Conservation (phyloP, 768 basidiomycete genomes). For the Auriscalpium orientale region DNA sequence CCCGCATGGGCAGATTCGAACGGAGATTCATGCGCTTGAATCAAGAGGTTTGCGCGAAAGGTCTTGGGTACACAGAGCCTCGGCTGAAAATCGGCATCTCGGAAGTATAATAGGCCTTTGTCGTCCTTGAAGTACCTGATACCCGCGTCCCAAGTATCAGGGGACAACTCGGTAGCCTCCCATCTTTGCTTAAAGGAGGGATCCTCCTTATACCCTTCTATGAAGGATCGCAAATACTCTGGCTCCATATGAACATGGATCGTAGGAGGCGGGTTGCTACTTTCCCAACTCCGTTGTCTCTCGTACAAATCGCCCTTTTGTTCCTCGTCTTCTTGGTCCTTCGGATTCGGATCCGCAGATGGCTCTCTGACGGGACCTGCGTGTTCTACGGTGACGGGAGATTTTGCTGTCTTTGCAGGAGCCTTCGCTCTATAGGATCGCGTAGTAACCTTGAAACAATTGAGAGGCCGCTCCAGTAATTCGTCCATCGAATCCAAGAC, state of each 20-base stretch:
- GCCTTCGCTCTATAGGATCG: too few species aligned
- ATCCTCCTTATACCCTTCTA: not conserved
- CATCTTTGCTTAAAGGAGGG: not conserved
- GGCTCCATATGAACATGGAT: not conserved
- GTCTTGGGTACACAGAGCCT: slow-evolving; percentile 10
- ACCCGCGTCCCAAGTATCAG: not conserved
- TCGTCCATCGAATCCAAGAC: too few species aligned
- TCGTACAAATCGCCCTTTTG: too few species aligned
- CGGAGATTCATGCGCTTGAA: slow-evolving; percentile 3
- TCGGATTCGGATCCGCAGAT: too few species aligned
- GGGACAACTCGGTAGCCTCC: not conserved
- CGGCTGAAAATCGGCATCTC: slow-evolving; percentile 11
- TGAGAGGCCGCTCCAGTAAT: too few species aligned
- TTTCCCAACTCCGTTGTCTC: not conserved
- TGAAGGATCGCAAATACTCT: not conserved
- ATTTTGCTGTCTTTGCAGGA: too few species aligned
- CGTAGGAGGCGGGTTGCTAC: not conserved
- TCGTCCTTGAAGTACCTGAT: slow-evolving; percentile 8
- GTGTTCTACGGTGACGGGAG: too few species aligned
- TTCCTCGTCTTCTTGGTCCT: too few species aligned
- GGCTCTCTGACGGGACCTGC: too few species aligned
- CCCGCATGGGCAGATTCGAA: slow-evolving; percentile 7
- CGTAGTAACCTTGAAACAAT: too few species aligned
- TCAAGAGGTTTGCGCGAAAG: not conserved
- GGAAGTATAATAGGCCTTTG: slow-evolving; percentile 11